Evolutionary conservation across 192 early-diverging fungal genomes (phyloP).

Genomic region (Mortierella alpina): DNA sequence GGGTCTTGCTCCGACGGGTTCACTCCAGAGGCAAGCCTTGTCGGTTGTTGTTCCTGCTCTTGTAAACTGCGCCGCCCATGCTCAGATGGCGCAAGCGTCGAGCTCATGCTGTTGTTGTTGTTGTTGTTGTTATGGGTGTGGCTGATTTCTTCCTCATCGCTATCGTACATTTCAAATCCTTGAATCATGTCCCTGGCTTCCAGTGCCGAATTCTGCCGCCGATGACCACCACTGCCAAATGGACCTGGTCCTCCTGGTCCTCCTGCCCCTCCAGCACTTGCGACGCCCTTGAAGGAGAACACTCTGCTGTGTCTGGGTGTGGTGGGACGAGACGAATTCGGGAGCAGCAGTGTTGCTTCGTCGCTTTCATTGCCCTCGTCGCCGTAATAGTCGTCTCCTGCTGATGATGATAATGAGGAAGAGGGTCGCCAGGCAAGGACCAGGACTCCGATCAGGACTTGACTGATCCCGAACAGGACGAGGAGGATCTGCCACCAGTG

Average conservation of each 20-base stretch:
- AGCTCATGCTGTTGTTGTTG: not conserved
- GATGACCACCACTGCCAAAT: slow-evolving; percentile 1
- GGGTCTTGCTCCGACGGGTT: not conserved
- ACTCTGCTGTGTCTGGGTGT: slow-evolving; percentile 30
- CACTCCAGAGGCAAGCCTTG: slow-evolving; percentile 3
- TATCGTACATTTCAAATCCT: slow-evolving; percentile 51
- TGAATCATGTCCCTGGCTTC: slow-evolving; percentile 39
- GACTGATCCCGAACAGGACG: slow-evolving; percentile 73
- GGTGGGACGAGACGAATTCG: slow-evolving; percentile 28
- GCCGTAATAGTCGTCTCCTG: slow-evolving; percentile 19
- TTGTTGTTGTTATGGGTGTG: not conserved
- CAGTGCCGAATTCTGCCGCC: slow-evolving; percentile 14
- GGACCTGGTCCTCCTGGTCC: not conserved
- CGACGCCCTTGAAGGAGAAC: slow-evolving; percentile 36
- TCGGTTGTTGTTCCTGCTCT: slow-evolving; percentile 15
- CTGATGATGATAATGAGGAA: not conserved
- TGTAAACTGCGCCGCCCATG: not conserved
- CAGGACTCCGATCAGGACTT: slow-evolving; percentile 73
- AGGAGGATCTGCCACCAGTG: slow-evolving; percentile 68
- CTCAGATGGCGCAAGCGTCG: not conserved
- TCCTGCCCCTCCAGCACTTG: slow-evolving; percentile 1
- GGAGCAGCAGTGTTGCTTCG: slow-evolving; percentile 32
- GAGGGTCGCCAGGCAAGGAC: slow-evolving; percentile 69
- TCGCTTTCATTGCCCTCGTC: slow-evolving; percentile 20
- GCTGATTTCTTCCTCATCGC: slow-evolving; percentile 39